A percentile compares a stretch with the other conserved stretches of the same genome.
Evolutionary conservation across 169 alveolate genomes (phyloP).

Genomic region (Babesia sp.): DNA sequence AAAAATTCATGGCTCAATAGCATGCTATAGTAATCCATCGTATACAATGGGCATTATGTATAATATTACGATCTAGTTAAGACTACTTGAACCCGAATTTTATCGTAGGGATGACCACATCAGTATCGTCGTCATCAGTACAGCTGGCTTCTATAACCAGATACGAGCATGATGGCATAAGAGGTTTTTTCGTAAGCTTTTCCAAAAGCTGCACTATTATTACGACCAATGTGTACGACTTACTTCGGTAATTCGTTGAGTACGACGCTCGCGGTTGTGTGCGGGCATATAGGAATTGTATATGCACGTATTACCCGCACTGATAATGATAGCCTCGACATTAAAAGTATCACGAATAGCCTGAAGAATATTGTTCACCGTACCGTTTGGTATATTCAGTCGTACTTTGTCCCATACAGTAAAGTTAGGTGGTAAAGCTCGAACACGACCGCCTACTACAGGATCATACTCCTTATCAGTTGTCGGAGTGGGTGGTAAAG

Average conservation of each 20-base stretch:
- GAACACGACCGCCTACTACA: constrained; percentile 91
- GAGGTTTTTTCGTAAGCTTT: constrained; percentile 73
- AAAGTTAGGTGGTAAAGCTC: constrained; percentile 93
- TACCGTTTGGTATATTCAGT: constrained; percentile 80
- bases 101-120: constrained; percentile 85
- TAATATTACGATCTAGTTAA: neutral
- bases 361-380: constrained; percentile 48
- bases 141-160: constrained; percentile 86
- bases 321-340: constrained; percentile 59
- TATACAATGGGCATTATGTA: neutral
- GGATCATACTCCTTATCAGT: constrained; percentile 91
- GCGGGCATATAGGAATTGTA: constrained; percentile 59
- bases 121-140: constrained; percentile 85
- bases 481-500: constrained; percentile 83
- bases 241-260: constrained; percentile 72
- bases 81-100: constrained; percentile 77
- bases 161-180: constrained; percentile 73
- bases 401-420: constrained; percentile 96
- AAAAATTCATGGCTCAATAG: constrained; percentile 56
- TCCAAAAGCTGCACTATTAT: constrained; percentile 80
- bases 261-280: constrained; percentile 69
- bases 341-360: constrained; percentile 63
- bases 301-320: constrained; percentile 71
- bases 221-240: constrained; percentile 84
- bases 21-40: neutral